Evolutionary conservation across 257 asterid genomes (phyloP).

Genomic region (Plantago major): DNA sequence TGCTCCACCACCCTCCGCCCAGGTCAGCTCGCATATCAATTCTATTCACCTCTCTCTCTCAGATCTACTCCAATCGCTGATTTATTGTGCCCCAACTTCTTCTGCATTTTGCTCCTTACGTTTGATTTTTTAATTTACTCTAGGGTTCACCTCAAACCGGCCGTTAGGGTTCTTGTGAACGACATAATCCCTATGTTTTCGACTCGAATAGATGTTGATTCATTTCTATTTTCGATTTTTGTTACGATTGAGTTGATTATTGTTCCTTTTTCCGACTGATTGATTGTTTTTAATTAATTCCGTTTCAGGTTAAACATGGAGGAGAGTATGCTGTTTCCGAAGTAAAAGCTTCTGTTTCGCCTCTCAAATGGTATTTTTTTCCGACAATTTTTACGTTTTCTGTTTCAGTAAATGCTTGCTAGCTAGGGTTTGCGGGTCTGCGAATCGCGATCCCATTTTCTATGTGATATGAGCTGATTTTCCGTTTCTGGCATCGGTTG

Average conservation of each 20-base stretch:
- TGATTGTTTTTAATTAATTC: constrained; percentile 23
- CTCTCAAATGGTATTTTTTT: constrained; percentile 36
- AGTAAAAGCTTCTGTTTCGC: constrained; percentile 10
- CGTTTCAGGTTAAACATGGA: constrained; percentile 30
- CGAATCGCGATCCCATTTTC: too few species aligned
- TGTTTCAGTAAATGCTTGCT: neutral
- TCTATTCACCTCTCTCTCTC: neutral
- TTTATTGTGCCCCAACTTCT: constrained; percentile 28
- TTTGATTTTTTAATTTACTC: constrained; percentile 14
- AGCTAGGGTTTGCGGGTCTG: too few species aligned
- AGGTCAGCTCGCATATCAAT: constrained; percentile 22
- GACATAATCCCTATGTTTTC: neutral
- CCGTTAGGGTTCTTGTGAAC: neutral
- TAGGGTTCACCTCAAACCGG: constrained; percentile 39
- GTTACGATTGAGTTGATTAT: too few species aligned
- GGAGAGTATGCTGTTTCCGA: neutral
- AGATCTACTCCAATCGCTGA: neutral
- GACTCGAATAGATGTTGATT: too few species aligned
- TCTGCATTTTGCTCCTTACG: constrained; percentile 23
- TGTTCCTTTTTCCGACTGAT: neutral
- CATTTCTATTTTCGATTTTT: too few species aligned
- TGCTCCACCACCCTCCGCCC: neutral
- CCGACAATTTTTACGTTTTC: neutral
- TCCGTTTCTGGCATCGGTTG: too few species aligned
- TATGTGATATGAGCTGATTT: too few species aligned